Conservation (phyloP, 257 asterid species). For the Solanum rostratum region DNA sequence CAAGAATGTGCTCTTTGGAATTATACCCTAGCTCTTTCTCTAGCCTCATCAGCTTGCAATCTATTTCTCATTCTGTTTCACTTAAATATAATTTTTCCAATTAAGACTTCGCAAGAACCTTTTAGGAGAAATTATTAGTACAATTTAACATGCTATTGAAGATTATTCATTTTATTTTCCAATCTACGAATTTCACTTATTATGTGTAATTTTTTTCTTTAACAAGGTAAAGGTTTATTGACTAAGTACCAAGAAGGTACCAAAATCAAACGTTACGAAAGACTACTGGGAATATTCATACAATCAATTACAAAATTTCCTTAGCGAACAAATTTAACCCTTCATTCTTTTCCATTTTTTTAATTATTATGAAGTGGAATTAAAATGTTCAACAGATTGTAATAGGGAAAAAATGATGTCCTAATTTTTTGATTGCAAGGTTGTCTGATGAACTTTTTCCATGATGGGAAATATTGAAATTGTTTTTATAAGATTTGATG, state of each 20-base stretch:
- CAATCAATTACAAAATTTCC: no score
- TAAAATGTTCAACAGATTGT: background rate
- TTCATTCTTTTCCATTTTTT: background rate
- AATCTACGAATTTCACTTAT: background rate
- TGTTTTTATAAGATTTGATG: background rate
- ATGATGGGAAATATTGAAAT: background rate
- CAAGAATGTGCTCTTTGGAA: background rate
- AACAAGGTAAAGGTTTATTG: no score
- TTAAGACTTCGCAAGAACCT: background rate
- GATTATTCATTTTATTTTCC: background rate
- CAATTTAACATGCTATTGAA: background rate
- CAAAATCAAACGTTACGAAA: no score
- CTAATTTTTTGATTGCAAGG: background rate
- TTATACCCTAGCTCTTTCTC: background rate
- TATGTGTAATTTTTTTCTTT: background rate
- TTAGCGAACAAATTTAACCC: background rate
- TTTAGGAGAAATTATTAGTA: background rate
- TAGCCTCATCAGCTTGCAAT: background rate
- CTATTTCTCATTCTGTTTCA: background rate
- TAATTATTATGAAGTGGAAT: background rate
- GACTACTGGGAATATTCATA: no score
- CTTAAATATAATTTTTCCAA: background rate
- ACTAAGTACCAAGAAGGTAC: no score
- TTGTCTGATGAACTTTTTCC: background rate
- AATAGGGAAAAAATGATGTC: background rate